Conservation (phyloP, 208 protist species). For the Trypanosoma platydactyli region DNA sequence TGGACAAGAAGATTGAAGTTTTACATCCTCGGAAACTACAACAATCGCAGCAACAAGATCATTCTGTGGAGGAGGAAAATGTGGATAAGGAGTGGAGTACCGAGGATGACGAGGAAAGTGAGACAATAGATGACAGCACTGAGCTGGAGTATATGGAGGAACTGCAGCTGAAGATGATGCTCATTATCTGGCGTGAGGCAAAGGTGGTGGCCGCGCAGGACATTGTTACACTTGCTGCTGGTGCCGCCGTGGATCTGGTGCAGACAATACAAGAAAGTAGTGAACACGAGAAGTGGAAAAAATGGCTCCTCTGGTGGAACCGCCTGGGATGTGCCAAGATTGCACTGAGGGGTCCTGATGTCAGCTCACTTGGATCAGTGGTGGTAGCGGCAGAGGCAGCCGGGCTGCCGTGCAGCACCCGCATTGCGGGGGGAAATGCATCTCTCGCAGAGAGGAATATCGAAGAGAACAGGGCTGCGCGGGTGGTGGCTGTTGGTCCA, state of each 20-base stretch:
- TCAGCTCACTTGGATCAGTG: constrained; percentile 27
- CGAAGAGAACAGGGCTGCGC: constrained; percentile 16
- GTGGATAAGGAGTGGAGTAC: constrained; percentile 22
- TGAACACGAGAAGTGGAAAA: constrained; percentile 33
- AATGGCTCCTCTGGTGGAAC: constrained; percentile 74
- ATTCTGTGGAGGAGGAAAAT: background rate
- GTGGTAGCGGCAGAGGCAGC: constrained; percentile 23
- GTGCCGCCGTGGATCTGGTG: constrained; percentile 47
- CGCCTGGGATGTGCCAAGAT: constrained; percentile 70
- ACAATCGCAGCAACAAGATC: background rate
- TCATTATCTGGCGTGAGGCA: constrained; percentile 55
- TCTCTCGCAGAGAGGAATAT: background rate
- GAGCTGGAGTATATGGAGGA: constrained; percentile 57
- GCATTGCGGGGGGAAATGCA: background rate
- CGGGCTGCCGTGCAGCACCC: constrained; percentile 31
- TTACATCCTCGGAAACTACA: background rate
- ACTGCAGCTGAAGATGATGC: constrained; percentile 68
- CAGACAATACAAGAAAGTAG: constrained; percentile 27
- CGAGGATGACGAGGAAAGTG: constrained; percentile 17
- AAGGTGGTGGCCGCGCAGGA: constrained; percentile 47
- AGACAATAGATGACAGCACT: constrained; percentile 28
- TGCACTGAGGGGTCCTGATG: constrained; percentile 48
- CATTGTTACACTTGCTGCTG: constrained; percentile 38
- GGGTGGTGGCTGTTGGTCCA: constrained; percentile 65
- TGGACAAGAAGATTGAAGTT: background rate